Evolutionary conservation across 2,329 filamentous ascomycete species (phyloP).

Genomic region (Calonectria multiphialidica): DNA sequence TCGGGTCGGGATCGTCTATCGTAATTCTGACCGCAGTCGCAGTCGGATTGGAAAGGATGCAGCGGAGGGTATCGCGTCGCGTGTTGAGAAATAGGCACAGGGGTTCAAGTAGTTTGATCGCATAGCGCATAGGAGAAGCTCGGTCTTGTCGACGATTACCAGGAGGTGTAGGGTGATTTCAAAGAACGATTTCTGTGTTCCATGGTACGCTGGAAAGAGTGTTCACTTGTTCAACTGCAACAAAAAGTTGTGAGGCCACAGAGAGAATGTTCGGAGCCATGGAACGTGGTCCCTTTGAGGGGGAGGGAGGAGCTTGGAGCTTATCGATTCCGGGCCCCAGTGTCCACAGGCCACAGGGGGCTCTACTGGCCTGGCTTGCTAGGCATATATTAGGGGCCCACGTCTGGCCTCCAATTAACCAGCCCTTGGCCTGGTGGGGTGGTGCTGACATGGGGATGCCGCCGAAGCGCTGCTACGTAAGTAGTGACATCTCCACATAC

Average conservation of each 20-base stretch:
- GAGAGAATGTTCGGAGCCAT: conserved; percentile 24
- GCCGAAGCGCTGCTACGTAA: not conserved
- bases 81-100: conserved; percentile 32
- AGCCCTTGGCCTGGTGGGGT: not conserved
- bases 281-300: conserved; percentile 24
- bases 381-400: conserved; percentile 9
- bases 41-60: conserved; percentile 20
- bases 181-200: conserved; percentile 16
- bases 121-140: conserved; percentile 34
- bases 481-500: not conserved
- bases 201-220: conserved; percentile 29
- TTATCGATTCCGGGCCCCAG: conserved; percentile 38
- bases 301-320: conserved; percentile 24
- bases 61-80: conserved; percentile 43
- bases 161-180: conserved; percentile 24
- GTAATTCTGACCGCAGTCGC: conserved; percentile 23
- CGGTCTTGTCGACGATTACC: conserved; percentile 23
- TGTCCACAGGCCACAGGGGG: conserved; percentile 1
- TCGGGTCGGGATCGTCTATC: not conserved
- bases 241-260: conserved; percentile 19
- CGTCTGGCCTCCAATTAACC: not conserved
- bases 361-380: not conserved
- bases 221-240: conserved; percentile 27
- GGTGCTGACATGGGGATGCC: not conserved
- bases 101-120: conserved; percentile 27